These are phyloP conservation scores for Plasmodium gonderi DNA, from an alignment of 169 alveolate genomes.

Conservation along the genomic window DNA sequence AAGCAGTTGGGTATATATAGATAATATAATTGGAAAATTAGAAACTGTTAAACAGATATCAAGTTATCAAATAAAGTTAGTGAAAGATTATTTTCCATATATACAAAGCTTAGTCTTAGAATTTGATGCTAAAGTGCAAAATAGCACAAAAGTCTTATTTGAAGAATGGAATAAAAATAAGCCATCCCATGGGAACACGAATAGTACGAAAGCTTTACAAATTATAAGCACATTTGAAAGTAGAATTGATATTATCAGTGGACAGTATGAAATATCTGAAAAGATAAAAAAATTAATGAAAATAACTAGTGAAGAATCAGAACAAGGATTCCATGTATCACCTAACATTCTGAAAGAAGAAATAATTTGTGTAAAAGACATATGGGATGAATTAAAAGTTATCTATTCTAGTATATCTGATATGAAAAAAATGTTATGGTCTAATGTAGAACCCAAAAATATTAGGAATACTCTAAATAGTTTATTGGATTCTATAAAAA, in stretches of 20 bases:
- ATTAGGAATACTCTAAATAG: conserved; percentile 89
- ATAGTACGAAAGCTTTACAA: conserved; percentile 73
- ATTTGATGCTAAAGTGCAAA: conserved; percentile 70
- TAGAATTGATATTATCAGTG: conserved; percentile 25
- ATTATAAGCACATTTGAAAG: conserved; percentile 49
- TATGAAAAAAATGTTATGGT: conserved; percentile 89
- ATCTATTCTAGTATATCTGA: conserved; percentile 87
- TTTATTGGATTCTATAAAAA: conserved; percentile 88
- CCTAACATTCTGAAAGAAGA: conserved; percentile 90
- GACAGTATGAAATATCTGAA: conserved; percentile 56
- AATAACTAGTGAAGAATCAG: conserved; percentile 81
- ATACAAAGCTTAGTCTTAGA: conserved; percentile 60
- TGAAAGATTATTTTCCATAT: conserved; percentile 67
- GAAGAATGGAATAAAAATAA: conserved; percentile 75
- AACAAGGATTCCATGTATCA: conserved; percentile 86
- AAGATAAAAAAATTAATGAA: conserved; percentile 36
- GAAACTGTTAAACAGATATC: conserved; percentile 87
- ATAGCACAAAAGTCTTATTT: conserved; percentile 33
- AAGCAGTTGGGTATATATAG: conserved; percentile 93
- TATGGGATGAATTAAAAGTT: conserved; percentile 92
- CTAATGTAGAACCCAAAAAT: conserved; percentile 88
- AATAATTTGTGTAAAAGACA: conserved; percentile 88
- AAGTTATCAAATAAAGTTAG: conserved; percentile 66
- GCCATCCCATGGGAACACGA: conserved; percentile 66
- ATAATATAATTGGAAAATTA: conserved; percentile 94